phyloP scores from a whole-genome alignment of 75 land plant species.

The Pinus albicaulis region DNA sequence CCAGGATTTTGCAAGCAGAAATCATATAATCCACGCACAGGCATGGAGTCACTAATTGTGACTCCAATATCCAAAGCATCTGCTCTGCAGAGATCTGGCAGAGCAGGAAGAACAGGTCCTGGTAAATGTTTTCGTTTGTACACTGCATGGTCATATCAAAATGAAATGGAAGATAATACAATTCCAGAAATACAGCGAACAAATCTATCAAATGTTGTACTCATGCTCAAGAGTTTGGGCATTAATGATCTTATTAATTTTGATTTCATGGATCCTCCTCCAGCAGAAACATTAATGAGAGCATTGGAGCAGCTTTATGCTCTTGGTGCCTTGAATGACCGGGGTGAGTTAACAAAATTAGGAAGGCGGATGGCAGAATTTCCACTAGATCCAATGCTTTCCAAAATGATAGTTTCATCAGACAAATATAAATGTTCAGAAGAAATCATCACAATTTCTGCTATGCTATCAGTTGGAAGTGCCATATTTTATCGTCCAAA shows the following conservation, averaged over 20 bases:
- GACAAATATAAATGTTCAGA: slow-evolving; percentile 94
- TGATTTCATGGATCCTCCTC: slow-evolving; percentile 98
- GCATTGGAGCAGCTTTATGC: slow-evolving; percentile 95
- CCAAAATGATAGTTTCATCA: slow-evolving; percentile 98
- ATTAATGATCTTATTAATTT: slow-evolving; percentile 86
- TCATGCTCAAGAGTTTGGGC: slow-evolving; percentile 89
- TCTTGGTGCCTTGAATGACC: slow-evolving; percentile 80
- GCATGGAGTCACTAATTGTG: slow-evolving; percentile 90
- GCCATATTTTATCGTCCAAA: slow-evolving; percentile 97
- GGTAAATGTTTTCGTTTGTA: slow-evolving; percentile 92
- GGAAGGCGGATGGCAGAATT: slow-evolving; percentile 98
- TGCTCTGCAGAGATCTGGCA: slow-evolving; percentile 89
- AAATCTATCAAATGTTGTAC: slow-evolving; percentile 91
- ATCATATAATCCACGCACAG: slow-evolving; percentile 92
- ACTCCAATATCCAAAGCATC: slow-evolving; percentile 94
- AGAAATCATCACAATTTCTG: slow-evolving; percentile 80
- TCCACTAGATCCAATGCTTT: slow-evolving; percentile 98
- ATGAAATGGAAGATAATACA: slow-evolving; percentile 90
- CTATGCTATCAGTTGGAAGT: slow-evolving; percentile 92
- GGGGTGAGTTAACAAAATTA: slow-evolving; percentile 87
- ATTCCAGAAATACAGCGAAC: slow-evolving; percentile 97
- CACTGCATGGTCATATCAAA: slow-evolving; percentile 73
- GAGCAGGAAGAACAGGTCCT: slow-evolving; percentile 96
- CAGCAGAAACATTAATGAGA: slow-evolving; percentile 82
- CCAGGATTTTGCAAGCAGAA: slow-evolving; percentile 96